Evolutionary conservation across 768 basidiomycete species (phyloP).

Genomic region (Dioszegia hungarica): DNA sequence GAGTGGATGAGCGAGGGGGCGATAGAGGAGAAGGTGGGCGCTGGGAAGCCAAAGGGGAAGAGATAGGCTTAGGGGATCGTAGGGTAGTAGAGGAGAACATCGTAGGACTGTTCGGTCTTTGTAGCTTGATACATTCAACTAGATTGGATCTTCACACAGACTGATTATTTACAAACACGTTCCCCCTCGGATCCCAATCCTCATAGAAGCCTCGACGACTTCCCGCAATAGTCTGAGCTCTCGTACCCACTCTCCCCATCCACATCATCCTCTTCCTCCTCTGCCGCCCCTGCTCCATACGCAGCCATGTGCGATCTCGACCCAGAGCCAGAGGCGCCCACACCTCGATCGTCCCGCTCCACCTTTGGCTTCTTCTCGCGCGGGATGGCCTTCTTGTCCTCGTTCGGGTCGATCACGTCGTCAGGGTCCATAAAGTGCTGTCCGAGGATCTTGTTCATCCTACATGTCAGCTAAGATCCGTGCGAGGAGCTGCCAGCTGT

Average conservation of each 20-base stretch:
- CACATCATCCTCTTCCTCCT: neutral
- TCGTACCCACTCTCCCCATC: constrained; percentile 1
- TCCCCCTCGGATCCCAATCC: no score
- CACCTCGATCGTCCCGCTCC: neutral
- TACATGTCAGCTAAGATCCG: constrained; percentile 44
- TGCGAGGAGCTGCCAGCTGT: no score
- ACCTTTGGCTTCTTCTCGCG: neutral
- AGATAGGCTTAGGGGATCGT: constrained; percentile 11
- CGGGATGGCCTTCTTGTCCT: neutral
- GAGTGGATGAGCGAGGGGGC: constrained; percentile 48
- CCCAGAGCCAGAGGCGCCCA: neutral
- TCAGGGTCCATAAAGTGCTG: constrained; percentile 51
- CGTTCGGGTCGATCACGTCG: constrained; percentile 26
- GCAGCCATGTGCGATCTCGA: neutral
- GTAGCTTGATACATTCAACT: neutral
- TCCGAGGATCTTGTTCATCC: constrained; percentile 86
- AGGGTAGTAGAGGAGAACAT: neutral
- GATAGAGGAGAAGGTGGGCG: constrained; percentile 40
- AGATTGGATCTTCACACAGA: no score
- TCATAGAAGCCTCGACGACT: neutral
- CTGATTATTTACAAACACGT: no score
- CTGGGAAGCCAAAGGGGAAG: constrained; percentile 38
- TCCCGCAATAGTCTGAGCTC: neutral
- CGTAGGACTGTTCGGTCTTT: no score
- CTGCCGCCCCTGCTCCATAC: neutral